phyloP scores from a whole-genome alignment of 805 yeast species.

The Monosporozyma yasuniensis region DNA sequence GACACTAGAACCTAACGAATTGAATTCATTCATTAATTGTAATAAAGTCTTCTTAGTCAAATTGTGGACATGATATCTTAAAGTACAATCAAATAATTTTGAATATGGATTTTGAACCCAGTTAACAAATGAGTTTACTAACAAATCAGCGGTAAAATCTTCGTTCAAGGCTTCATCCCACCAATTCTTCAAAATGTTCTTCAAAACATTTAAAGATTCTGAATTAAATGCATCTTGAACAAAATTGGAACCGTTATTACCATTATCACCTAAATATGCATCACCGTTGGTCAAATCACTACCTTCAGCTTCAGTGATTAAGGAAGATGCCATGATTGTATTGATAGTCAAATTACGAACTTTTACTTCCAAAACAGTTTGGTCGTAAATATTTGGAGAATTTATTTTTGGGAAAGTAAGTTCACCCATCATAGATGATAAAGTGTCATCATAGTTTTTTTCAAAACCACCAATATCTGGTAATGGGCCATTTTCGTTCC shows the following conservation, averaged over 20 bases:
- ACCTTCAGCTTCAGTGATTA: conserved; percentile 84
- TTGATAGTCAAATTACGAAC: conserved; percentile 76
- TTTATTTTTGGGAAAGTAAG: conserved; percentile 64
- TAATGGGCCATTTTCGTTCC: conserved; percentile 64
- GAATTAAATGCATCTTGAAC: conserved; percentile 79
- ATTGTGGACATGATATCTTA: conserved; percentile 83
- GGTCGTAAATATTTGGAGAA: conserved; percentile 68
- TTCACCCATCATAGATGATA: conserved; percentile 38
- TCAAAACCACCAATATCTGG: conserved; percentile 85
- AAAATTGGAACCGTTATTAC: conserved; percentile 29
- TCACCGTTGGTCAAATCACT: conserved; percentile 54
- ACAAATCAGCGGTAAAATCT: conserved; percentile 65
- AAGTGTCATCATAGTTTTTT: conserved; percentile 44
- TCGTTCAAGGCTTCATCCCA: conserved; percentile 81
- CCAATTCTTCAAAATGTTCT: conserved; percentile 76
- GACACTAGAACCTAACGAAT: conserved; percentile 66
- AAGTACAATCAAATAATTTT: conserved; percentile 60
- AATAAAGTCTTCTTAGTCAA: conserved; percentile 72
- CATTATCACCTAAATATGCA: conserved; percentile 22
- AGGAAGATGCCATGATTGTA: conserved; percentile 74
- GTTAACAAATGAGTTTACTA: conserved; percentile 69
- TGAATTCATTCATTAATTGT: conserved; percentile 71
- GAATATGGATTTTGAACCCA: conserved; percentile 83
- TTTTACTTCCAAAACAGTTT: conserved; percentile 69
- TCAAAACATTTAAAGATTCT: conserved; percentile 60